These are phyloP conservation scores for Austroboletus eburneus DNA, from an alignment of 768 basidiomycete species.

Conservation along the genomic window DNA sequence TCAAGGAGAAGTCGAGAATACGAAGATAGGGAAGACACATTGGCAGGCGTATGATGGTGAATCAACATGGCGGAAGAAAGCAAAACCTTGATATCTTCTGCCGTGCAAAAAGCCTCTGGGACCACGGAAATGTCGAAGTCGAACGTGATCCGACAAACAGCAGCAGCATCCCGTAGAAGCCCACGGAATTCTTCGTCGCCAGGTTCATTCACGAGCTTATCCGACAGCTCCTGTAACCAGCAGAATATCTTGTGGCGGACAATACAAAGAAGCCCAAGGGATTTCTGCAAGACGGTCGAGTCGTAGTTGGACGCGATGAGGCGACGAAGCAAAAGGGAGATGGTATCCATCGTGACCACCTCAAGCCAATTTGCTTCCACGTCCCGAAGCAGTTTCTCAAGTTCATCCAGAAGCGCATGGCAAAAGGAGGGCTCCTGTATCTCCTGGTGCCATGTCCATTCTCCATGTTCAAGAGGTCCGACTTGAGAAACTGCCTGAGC, in stretches of 20 bases:
- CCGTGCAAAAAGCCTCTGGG: not conserved
- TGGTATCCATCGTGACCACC: conserved; percentile 1
- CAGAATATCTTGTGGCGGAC: not conserved
- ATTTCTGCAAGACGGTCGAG: not conserved
- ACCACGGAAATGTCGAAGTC: not conserved
- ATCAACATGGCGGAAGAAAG: not conserved
- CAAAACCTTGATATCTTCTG: not conserved
- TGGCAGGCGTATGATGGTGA: not conserved
- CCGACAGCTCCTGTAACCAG: not conserved
- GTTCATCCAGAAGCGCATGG: not conserved
- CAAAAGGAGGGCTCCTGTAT: conserved; percentile 9
- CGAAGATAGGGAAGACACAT: not conserved
- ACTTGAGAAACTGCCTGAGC: not conserved
- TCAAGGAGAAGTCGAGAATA: not conserved
- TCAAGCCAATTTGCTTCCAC: conserved; percentile 4
- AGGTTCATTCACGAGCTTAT: not conserved
- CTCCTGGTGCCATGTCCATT: conserved; percentile 12
- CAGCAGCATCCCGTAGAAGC: not conserved
- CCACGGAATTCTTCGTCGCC: not conserved
- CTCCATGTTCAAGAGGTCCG: not conserved
- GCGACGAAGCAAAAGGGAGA: conserved; percentile 1
- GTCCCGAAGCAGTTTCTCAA: not conserved
- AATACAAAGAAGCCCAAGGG: not conserved
- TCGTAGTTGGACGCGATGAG: not conserved
- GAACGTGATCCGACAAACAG: not conserved